A percentile compares a stretch with the other conserved stretches of the same genome.
phyloP scores from a whole-genome alignment of 331 rosid genomes.

The Arachis monticola region DNA sequence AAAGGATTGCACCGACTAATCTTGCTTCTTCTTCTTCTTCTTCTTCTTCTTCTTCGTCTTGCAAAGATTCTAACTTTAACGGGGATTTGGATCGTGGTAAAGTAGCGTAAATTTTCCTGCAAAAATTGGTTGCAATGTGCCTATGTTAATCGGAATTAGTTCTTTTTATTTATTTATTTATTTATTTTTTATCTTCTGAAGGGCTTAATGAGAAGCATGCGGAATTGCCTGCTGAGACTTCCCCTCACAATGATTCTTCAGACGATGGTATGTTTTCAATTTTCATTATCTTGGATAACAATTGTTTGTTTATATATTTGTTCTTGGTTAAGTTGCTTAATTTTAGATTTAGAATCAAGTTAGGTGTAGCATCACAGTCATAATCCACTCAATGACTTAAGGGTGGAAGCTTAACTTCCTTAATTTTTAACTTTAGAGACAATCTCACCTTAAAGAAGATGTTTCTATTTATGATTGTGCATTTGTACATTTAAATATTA shows the following conservation, averaged over 20 bases:
- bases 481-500: neutral
- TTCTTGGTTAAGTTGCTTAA: neutral
- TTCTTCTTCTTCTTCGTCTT: conserved; percentile 13
- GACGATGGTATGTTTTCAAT: conserved; percentile 63
- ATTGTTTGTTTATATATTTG: neutral
- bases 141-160: conserved; percentile 14
- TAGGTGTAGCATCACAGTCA: neutral
- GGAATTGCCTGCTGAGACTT: conserved; percentile 32
- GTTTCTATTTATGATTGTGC: neutral
- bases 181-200: conserved; percentile 16
- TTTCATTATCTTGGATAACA: neutral
- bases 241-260: conserved; percentile 38
- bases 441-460: neutral
- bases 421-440: neutral
- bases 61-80: neutral
- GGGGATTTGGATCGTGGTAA: conserved; percentile 39
- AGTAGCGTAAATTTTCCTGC: neutral
- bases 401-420: neutral
- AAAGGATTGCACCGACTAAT: conserved; percentile 13
- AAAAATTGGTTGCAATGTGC: neutral
- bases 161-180: neutral
- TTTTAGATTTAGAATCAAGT: neutral
- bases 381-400: neutral
- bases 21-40: neutral
- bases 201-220: conserved; percentile 38